These are phyloP conservation scores for Cutaneotrichosporon cavernicola DNA, from an alignment of 1,284 basidiomycete species.

Conservation along the genomic window DNA sequence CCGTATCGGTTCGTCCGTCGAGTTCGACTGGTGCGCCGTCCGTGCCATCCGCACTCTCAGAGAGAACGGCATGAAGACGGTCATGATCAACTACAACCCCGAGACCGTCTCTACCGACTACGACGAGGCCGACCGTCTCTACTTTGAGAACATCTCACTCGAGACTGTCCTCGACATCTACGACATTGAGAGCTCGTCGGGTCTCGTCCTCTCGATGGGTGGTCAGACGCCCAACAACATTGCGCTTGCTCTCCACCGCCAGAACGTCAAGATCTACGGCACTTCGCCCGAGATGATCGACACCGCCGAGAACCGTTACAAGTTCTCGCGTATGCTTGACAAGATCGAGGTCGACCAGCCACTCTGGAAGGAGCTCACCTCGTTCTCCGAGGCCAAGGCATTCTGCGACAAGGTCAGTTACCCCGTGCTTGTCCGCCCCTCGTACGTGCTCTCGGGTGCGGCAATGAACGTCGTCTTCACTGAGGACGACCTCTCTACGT, in stretches of 20 bases:
- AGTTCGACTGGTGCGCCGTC: conserved; percentile 99
- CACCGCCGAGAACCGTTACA: conserved; percentile 98
- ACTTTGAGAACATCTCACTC: conserved; percentile 97
- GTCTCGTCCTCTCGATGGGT: conserved; percentile 96
- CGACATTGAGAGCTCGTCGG: conserved; percentile 82
- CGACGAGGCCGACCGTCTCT: conserved; percentile 95
- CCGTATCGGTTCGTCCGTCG: conserved; percentile 96
- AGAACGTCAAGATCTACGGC: conserved; percentile 97
- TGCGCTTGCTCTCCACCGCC: conserved; percentile 85
- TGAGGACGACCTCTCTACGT: conserved; percentile 82
- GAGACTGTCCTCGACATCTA: conserved; percentile 98
- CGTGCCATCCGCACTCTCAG: conserved; percentile 93
- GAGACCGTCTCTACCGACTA: conserved; percentile 99
- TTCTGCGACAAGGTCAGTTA: conserved; percentile 92
- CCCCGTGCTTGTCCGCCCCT: conserved; percentile 93
- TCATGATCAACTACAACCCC: conserved; percentile 99
- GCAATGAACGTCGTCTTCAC: conserved; percentile 99
- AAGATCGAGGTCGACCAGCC: conserved; percentile 98
- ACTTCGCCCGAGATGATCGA: conserved; percentile 99
- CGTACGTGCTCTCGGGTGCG: conserved; percentile 95
- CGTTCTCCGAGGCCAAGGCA: conserved; percentile 77
- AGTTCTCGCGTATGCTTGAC: conserved; percentile 96
- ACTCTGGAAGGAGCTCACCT: conserved; percentile 92
- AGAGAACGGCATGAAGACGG: conserved; percentile 88
- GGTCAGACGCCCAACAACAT: conserved; percentile 99